phyloP scores from a whole-genome alignment of 2,329 filamentous ascomycete genomes.

The Penicillium sumatraense region DNA sequence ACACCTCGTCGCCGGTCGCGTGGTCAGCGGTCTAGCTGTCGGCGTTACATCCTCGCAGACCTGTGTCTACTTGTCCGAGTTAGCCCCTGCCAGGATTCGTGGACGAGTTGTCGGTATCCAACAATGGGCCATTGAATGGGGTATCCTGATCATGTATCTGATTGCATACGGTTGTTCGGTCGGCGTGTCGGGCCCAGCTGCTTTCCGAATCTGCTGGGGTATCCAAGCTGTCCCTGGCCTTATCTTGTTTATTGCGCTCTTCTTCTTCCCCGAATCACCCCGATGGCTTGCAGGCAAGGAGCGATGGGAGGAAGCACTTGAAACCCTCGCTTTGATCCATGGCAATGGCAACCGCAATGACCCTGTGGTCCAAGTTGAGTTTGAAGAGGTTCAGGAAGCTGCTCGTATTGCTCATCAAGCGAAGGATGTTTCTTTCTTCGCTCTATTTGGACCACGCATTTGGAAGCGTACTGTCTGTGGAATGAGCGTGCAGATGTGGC shows the following conservation, averaged over 20 bases:
- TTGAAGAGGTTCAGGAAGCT: conserved; percentile 42
- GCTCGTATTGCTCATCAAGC: conserved; percentile 36
- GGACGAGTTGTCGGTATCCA: conserved; percentile 51
- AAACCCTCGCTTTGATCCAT: conserved; percentile 61
- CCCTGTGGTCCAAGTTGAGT: conserved; percentile 61
- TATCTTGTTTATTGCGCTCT: conserved; percentile 58
- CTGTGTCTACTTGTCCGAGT: conserved; percentile 50
- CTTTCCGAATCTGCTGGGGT: conserved; percentile 66
- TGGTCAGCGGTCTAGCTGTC: conserved; percentile 37
- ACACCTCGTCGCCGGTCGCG: conserved; percentile 29
- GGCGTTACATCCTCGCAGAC: conserved; percentile 51
- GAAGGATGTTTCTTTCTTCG: conserved; percentile 38
- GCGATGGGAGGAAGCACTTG: conserved; percentile 58
- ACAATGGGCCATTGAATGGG: conserved; percentile 51
- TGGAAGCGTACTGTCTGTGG: conserved; percentile 59
- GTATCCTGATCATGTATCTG: conserved; percentile 51
- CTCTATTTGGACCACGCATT: conserved; percentile 54
- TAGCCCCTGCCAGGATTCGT: conserved; percentile 48
- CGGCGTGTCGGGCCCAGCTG: conserved; percentile 43
- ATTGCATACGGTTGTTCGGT: conserved; percentile 45
- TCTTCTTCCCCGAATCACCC: conserved; percentile 65
- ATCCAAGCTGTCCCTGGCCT: conserved; percentile 65
- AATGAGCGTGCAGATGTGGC: conserved; percentile 60
- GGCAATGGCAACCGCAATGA: conserved; percentile 59
- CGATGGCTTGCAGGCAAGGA: conserved; percentile 66